Percentiles rank a stretch among this genome's conserved stretches.
Evolutionary conservation across 2,329 filamentous ascomycete species (phyloP).

Genomic region (Tolypocladium ophioglossoides): DNA sequence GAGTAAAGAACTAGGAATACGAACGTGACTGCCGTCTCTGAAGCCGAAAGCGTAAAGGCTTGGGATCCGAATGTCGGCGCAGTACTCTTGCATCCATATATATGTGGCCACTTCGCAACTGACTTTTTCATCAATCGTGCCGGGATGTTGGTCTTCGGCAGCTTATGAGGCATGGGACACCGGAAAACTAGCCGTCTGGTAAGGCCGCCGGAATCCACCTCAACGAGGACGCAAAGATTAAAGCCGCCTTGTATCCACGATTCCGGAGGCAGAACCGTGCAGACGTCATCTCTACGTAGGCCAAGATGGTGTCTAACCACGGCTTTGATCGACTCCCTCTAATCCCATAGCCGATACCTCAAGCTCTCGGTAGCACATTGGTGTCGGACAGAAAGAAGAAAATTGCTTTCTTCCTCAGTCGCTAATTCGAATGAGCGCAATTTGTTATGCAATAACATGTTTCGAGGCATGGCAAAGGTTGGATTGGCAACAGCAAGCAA

Average conservation of each 20-base stretch:
- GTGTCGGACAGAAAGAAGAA: conserved; percentile 4
- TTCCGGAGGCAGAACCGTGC: conserved; percentile 5
- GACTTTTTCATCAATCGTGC: conserved; percentile 22
- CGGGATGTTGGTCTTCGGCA: conserved; percentile 8
- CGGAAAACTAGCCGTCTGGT: conserved; percentile 4
- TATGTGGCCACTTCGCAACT: conserved; percentile 21
- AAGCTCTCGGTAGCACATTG: conserved; percentile 4
- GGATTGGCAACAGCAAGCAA: no score
- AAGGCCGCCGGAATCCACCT: background rate
- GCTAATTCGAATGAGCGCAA: conserved; percentile 4
- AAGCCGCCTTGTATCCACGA: conserved; percentile 10
- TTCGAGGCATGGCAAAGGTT: background rate
- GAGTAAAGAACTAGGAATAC: conserved; percentile 1
- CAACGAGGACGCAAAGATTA: conserved; percentile 9
- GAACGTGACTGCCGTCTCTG: conserved; percentile 6
- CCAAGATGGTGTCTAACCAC: conserved; percentile 8
- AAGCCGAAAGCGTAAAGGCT: conserved; percentile 11
- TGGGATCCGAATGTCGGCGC: conserved; percentile 16
- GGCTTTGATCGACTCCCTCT: conserved; percentile 5
- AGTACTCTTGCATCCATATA: conserved; percentile 20
- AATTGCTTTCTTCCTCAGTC: conserved; percentile 4
- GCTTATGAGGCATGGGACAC: conserved; percentile 10
- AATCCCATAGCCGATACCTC: conserved; percentile 4
- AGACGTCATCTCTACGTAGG: conserved; percentile 5
- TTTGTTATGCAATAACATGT: background rate